phyloP scores from a whole-genome alignment of 331 rosid genomes.

The Rhamnella rubrinervis region DNA sequence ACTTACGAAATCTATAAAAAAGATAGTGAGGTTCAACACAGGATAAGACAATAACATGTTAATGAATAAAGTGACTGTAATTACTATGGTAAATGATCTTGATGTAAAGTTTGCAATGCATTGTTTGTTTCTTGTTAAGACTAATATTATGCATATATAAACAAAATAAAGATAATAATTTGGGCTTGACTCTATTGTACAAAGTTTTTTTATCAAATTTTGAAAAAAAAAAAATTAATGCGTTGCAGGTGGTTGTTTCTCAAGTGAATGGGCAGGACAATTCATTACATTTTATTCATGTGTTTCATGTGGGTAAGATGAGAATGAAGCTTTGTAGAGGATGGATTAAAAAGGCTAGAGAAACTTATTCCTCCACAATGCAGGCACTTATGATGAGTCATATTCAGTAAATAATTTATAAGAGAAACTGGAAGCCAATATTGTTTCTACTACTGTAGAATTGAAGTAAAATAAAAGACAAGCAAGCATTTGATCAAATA shows the following conservation, averaged over 20 bases:
- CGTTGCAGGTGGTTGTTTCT: constrained; percentile 70
- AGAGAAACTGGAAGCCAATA: no score
- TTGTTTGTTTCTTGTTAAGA: no score
- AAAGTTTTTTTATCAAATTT: not conserved
- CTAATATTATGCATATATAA: not conserved
- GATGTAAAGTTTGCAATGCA: no score
- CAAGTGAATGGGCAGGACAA: constrained; percentile 87
- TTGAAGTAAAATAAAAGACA: no score
- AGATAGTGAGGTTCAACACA: no score
- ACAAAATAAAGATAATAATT: not conserved
- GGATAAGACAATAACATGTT: no score
- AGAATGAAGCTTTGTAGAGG: constrained; percentile 93
- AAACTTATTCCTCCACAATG: constrained; percentile 84
- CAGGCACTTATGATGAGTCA: constrained; percentile 45
- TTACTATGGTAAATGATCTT: no score
- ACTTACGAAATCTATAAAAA: no score
- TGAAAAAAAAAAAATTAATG: constrained; percentile 10
- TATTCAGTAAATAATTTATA: not conserved
- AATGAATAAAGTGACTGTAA: no score
- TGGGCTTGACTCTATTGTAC: not conserved
- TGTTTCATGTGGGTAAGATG: constrained; percentile 85
- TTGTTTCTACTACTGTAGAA: no score
- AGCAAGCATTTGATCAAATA: no score
- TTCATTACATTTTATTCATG: constrained; percentile 77
- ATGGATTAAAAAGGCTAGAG: constrained; percentile 97